Percentiles rank a stretch among this genome's conserved stretches.
These are phyloP conservation scores for Aegilops speltoides DNA, from an alignment of 176 grass and related monocot species.

Conservation along the genomic window DNA sequence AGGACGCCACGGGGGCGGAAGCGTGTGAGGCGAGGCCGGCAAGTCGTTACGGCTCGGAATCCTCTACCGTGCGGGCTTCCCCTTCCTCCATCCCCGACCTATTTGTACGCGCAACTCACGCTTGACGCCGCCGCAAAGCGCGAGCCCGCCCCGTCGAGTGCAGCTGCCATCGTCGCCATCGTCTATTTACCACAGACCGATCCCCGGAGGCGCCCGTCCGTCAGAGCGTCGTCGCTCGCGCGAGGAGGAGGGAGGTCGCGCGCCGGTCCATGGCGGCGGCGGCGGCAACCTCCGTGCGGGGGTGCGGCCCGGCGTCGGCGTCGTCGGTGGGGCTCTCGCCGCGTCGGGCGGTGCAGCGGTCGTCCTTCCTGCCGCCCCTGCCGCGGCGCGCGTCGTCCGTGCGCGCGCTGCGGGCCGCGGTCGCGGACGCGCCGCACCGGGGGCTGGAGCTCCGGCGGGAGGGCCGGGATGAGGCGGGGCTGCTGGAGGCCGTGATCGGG, in stretches of 20 bases:
- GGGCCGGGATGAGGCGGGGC: neutral
- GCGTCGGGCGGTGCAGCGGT: neutral
- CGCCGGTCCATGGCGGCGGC: constrained; percentile 21
- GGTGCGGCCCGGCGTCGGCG: constrained; percentile 25
- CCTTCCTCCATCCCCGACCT: constrained; percentile 11
- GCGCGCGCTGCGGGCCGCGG: constrained; percentile 15
- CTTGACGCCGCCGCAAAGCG: constrained; percentile 30
- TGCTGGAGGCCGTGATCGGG: neutral
- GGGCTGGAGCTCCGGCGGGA: constrained; percentile 19
- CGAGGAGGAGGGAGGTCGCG: neutral
- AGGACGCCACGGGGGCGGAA: constrained; percentile 23
- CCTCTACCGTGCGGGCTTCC: constrained; percentile 30
- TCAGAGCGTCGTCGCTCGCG: neutral
- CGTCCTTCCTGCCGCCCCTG: neutral
- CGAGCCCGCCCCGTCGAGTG: neutral
- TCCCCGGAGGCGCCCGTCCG: neutral
- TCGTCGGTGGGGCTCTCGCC: constrained; percentile 15
- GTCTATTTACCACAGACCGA: neutral
- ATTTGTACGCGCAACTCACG: constrained; percentile 49
- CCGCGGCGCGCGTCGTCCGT: neutral
- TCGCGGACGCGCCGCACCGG: constrained; percentile 21
- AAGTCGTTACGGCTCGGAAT: constrained; percentile 26
- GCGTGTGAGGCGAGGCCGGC: neutral
- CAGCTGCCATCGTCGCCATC: neutral
- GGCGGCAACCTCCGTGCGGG: constrained; percentile 32